phyloP scores from a whole-genome alignment of 306 rosid species.

The Luffa acutangula region DNA sequence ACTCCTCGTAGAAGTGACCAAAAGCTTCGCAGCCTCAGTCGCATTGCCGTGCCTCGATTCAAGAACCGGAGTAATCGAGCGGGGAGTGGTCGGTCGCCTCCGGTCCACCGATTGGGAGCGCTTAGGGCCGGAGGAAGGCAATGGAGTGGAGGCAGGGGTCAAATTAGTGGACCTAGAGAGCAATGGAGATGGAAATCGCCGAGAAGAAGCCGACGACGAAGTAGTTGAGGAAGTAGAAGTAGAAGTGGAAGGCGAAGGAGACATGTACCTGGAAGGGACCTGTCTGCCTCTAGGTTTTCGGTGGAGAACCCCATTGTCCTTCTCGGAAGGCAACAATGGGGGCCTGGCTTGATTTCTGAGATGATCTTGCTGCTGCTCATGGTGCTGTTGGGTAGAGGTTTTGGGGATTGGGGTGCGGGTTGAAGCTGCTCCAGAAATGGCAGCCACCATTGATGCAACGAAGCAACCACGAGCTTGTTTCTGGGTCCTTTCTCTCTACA shows the following conservation, averaged over 20 bases:
- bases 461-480: not conserved
- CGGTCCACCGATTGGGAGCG: conserved; percentile 90
- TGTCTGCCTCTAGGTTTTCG: conserved; percentile 67
- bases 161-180: conserved; percentile 76
- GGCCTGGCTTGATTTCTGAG: conserved; percentile 29
- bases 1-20: conserved; percentile 89
- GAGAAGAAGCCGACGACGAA: conserved; percentile 33
- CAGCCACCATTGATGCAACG: conserved; percentile 75
- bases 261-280: conserved; percentile 94
- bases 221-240: conserved; percentile 35
- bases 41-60: conserved; percentile 36
- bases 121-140: conserved; percentile 36
- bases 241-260: conserved; percentile 72
- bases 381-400: conserved; percentile 13
- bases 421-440: conserved; percentile 66
- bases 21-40: conserved; percentile 65
- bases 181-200: conserved; percentile 83
- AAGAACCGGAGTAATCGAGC: conserved; percentile 41
- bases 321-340: conserved; percentile 47
- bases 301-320: conserved; percentile 46
- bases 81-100: conserved; percentile 38
- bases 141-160: conserved; percentile 37
- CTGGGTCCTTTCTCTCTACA: not conserved
- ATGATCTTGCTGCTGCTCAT: conserved; percentile 13
- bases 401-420: conserved; percentile 28